Evolutionary conservation across 768 basidiomycete genomes (phyloP).

Genomic region (Coprinellus aureogranulatus): DNA sequence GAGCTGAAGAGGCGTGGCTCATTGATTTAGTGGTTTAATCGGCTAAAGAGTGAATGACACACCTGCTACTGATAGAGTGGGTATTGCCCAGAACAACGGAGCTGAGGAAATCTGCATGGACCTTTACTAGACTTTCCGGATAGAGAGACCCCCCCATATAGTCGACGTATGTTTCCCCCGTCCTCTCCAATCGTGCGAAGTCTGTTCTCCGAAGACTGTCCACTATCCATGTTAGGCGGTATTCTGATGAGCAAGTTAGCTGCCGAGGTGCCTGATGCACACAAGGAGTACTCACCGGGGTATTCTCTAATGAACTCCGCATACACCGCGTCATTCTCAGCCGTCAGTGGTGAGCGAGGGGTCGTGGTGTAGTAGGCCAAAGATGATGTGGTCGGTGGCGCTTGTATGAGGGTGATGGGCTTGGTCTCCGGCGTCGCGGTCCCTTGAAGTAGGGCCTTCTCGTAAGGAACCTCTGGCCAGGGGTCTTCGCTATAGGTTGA

Average conservation of each 20-base stretch:
- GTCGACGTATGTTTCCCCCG: slow-evolving; percentile 77
- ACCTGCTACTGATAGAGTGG: slow-evolving; percentile 82
- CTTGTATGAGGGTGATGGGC: background rate
- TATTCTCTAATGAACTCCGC: slow-evolving; percentile 45
- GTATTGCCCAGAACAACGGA: slow-evolving; percentile 75
- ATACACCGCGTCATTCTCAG: slow-evolving; percentile 43
- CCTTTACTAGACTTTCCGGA: slow-evolving; percentile 71
- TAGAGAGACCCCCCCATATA: slow-evolving; percentile 85
- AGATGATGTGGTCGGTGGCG: slow-evolving; percentile 5
- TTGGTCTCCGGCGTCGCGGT: background rate
- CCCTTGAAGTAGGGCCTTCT: slow-evolving; percentile 4
- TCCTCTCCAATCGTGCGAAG: slow-evolving; percentile 55
- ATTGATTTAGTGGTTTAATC: background rate
- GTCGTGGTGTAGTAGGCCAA: slow-evolving; percentile 12
- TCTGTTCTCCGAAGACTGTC: slow-evolving; percentile 66
- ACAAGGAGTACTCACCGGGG: slow-evolving; percentile 26
- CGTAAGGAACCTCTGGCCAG: slow-evolving; percentile 7
- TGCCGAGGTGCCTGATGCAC: background rate
- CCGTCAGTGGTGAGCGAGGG: slow-evolving; percentile 11
- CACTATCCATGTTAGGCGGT: slow-evolving; percentile 66
- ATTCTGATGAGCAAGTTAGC: slow-evolving; percentile 38
- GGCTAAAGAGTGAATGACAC: slow-evolving; percentile 26
- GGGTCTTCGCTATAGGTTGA: slow-evolving; percentile 9
- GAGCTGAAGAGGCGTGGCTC: slow-evolving; percentile 46
- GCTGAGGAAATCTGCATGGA: slow-evolving; percentile 68